Percentiles rank a stretch among this genome's conserved stretches.
These are phyloP conservation scores for Naganishia onofrii DNA, from an alignment of 768 basidiomycete genomes.

Conservation along the genomic window DNA sequence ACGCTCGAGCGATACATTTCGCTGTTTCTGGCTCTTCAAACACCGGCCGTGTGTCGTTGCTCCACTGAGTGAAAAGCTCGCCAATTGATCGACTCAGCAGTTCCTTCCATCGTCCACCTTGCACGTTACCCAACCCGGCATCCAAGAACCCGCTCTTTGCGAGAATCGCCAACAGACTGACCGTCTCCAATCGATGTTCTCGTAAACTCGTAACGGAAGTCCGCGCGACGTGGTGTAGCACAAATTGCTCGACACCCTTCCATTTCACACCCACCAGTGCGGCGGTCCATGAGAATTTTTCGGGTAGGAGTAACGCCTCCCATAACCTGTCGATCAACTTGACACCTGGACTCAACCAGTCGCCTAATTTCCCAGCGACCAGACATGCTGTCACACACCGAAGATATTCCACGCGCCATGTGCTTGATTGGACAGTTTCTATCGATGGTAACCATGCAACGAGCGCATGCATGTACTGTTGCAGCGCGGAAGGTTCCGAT, in stretches of 20 bases:
- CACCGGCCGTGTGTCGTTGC: neutral
- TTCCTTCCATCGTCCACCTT: conserved; percentile 49
- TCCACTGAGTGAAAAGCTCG: conserved; percentile 23
- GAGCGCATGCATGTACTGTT: conserved; percentile 24
- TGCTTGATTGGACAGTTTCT: neutral
- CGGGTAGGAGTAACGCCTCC: conserved; percentile 36
- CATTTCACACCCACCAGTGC: conserved; percentile 42
- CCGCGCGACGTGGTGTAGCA: conserved; percentile 46
- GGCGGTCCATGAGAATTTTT: conserved; percentile 41
- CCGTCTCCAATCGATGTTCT: conserved; percentile 39
- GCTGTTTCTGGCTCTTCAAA: conserved; percentile 2
- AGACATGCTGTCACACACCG: conserved; percentile 36
- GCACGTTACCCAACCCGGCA: conserved; percentile 45
- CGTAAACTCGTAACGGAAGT: conserved; percentile 30
- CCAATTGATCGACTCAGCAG: conserved; percentile 29
- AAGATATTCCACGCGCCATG: conserved; percentile 37
- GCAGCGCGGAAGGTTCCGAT: conserved; percentile 9
- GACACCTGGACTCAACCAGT: conserved; percentile 49
- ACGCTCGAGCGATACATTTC: conserved; percentile 6
- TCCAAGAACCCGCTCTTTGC: conserved; percentile 45
- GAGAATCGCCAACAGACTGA: conserved; percentile 47
- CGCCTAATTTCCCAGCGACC: conserved; percentile 47
- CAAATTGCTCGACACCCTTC: conserved; percentile 50
- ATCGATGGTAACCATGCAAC: neutral
- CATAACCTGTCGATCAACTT: conserved; percentile 43